These are phyloP conservation scores for Chondrus crispus DNA, from an alignment of 23 red algal species.

Conservation along the genomic window DNA sequence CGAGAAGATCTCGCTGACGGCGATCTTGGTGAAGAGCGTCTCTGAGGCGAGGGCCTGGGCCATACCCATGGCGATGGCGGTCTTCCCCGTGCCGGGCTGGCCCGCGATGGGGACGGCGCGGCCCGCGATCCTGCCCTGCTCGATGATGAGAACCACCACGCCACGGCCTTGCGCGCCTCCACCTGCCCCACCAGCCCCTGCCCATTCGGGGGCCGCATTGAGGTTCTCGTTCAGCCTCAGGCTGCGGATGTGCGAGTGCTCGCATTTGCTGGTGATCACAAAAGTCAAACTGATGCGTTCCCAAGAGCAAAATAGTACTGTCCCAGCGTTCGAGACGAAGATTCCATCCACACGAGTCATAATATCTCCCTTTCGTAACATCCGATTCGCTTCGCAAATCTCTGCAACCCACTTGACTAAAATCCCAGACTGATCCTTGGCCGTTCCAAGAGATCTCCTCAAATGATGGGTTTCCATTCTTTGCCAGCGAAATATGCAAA, in stretches of 20 bases:
- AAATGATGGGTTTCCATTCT: constrained; percentile 78
- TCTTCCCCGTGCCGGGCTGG: constrained; percentile 91
- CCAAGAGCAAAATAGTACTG: constrained; percentile 73
- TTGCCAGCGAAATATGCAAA: constrained; percentile 73
- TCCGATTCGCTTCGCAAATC: constrained; percentile 47
- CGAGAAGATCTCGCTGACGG: constrained; percentile 88
- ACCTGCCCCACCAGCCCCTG: constrained; percentile 90
- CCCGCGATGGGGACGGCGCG: constrained; percentile 88
- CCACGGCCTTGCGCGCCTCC: constrained; percentile 81
- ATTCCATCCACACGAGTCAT: constrained; percentile 81
- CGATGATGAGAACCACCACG: constrained; percentile 81
- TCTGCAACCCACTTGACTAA: constrained; percentile 77
- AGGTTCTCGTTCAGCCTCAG: constrained; percentile 66
- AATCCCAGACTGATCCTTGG: constrained; percentile 46
- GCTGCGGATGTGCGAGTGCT: constrained; percentile 90
- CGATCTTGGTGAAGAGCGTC: constrained; percentile 91
- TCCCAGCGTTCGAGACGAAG: constrained; percentile 80
- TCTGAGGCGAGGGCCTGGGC: constrained; percentile 77
- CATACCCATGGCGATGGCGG: constrained; percentile 94
- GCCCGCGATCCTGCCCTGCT: constrained; percentile 71
- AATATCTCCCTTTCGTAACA: constrained; percentile 82
- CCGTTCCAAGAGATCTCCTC: constrained; percentile 62
- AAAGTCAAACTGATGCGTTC: constrained; percentile 88
- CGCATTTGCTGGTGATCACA: constrained; percentile 78
- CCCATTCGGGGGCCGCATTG: not conserved